Percentiles rank a stretch among this genome's conserved stretches.
These are phyloP conservation scores for Penicillium frequentans DNA, from an alignment of 2,329 filamentous ascomycete species.

Conservation along the genomic window DNA sequence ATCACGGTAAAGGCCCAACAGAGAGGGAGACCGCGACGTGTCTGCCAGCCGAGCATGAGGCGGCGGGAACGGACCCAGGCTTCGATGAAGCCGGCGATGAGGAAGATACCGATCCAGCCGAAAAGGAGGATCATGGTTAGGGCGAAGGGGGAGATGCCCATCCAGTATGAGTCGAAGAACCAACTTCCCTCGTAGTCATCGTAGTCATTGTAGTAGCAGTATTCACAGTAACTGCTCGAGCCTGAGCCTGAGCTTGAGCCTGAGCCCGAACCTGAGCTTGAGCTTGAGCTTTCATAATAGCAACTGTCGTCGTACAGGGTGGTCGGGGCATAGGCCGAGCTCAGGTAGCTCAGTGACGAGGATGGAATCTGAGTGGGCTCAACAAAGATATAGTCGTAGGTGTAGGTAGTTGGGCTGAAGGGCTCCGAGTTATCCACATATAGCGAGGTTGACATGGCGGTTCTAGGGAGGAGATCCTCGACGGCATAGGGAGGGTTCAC, in stretches of 20 bases:
- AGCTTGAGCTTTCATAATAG: background rate
- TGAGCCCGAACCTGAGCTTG: background rate
- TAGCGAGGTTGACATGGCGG: slow-evolving; percentile 21
- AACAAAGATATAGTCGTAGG: slow-evolving; percentile 26
- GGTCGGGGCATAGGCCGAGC: slow-evolving; percentile 15
- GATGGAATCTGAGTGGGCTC: slow-evolving; percentile 31
- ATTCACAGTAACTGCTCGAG: background rate
- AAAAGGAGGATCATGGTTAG: slow-evolving; percentile 25
- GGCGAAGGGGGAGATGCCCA: slow-evolving; percentile 26
- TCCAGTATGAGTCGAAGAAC: slow-evolving; percentile 22
- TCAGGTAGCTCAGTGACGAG: slow-evolving; percentile 19
- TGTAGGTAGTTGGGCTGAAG: slow-evolving; percentile 28
- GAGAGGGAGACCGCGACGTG: slow-evolving; percentile 31
- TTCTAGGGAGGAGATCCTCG: slow-evolving; percentile 18
- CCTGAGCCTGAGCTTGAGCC: background rate
- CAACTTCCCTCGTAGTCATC: slow-evolving; percentile 18
- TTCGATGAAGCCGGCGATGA: slow-evolving; percentile 31
- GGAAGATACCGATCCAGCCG: slow-evolving; percentile 28
- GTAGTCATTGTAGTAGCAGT: slow-evolving; percentile 3
- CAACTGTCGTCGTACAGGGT: slow-evolving; percentile 11
- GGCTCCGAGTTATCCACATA: slow-evolving; percentile 21
- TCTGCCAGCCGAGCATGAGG: slow-evolving; percentile 35
- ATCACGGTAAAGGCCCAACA: slow-evolving; percentile 29
- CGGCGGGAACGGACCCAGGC: slow-evolving; percentile 33
- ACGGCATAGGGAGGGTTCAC: slow-evolving; percentile 20